Base-by-base conservation (phyloP, 2,329 filamentous ascomycete species). In the Arachnomyces sp. region DNA sequence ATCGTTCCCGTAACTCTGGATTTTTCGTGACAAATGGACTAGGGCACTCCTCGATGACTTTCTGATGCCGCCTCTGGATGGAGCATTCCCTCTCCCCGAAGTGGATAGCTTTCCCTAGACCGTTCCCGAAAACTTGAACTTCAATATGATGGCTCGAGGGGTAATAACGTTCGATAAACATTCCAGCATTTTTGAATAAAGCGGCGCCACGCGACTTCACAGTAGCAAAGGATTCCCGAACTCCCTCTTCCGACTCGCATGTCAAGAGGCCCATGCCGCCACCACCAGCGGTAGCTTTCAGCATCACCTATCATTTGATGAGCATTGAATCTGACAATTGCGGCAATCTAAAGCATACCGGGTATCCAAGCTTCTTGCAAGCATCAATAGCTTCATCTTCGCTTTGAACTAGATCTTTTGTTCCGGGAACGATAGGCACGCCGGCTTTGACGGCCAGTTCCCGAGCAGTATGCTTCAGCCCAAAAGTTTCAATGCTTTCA, bases 21-120 rank as follows among this genome's bases (percentile, higher is more conserved):
- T 71, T 62, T 31, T 53, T 63, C 36, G 64, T 61, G 0, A 77
- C 65, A 44, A 81, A 80, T 0, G 87, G 86, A 11, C 85, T 86
- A 0, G 88, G 88, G 3, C 84, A 88, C 62, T 95, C 88, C 59
- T 95, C 88, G 15, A 95, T 74, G 31, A 94, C 84, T 66, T 95
- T 95, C 59, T 95, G 88, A 57, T 95, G 87, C 31, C 88, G 70
- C 47, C 88, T 71, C 64, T 95, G 88, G 9, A 95, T 75, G 38
- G 84, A 90, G 63, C 88, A 95, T 59, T 95, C 88, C 41, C 88
- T 73, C 65, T 95, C 88, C 14, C 87, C 86, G 21, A 94, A 77
- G n/a, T 84, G 80, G 7, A 94, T 81, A 12, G 82, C 86, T 56
- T 84, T 78, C 1, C 86, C 87, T 51, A 80, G 73, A 38, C 79